Base-by-base conservation (phyloP, 2,329 filamentous ascomycete genomes). In the Anthostomella pinea region DNA sequence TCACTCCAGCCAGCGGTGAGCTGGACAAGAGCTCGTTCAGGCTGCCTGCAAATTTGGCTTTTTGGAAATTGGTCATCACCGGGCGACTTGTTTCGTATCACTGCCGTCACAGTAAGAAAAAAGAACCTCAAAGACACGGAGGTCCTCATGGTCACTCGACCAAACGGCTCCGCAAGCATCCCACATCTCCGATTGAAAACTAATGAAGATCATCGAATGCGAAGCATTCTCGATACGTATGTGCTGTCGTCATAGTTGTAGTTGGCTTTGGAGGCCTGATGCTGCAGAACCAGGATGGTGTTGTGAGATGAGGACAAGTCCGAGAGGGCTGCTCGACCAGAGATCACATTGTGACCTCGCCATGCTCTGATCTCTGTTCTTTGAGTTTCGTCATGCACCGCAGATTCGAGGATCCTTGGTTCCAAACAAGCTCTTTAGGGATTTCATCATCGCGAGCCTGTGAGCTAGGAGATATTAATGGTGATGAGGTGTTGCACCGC, bases 31-130 rank as follows among this genome's bases (percentile, higher is more conserved):
- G 40, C 20, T 48, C 26, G 53, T 46, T 53, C 54, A 57, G 49
- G 67, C 58, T 72, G 67, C 56, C 69, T 74, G 67, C 70, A 73
- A 74, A 70, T 74, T 74, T 74, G 70, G 70, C 70, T 74, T 72
- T 70, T 73, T 73, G 70, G 70, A 67, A 45, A 59, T 67, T 57
- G 51, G 64, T 74, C 70, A 74, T 74, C 70, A 73, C 59, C 46
- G 69, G 69, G 68, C 56, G 49, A 56, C 52, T 54, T 52, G 49
- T 50, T 39, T 37, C 33, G 41, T 46, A 40, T 40, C 17, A 35
- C 49, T 39, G 48, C 45, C 43, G 36, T 19, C 33, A 37, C 40
- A 53, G 44, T 38, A 41, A 32, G n/a, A n/a, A 39, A 40, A 31
- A 34, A 38, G 27, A 33, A 29, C 35, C 35, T 33, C 32, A 41